phyloP scores from a whole-genome alignment of 352 stramenopile genomes.

The Phytophthora tubulina region DNA sequence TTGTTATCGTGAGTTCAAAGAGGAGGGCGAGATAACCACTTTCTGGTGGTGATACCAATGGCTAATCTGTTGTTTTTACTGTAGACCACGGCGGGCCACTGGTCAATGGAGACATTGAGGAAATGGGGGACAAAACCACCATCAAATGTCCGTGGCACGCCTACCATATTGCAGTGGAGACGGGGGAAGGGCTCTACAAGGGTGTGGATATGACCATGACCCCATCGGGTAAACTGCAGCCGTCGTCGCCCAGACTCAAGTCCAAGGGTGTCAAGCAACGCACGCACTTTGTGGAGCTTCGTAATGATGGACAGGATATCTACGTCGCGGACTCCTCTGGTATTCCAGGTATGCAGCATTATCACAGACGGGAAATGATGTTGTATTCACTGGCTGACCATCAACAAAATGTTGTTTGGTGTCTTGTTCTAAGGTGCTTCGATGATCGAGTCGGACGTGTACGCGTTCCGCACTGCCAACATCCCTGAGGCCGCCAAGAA shows the following conservation, averaged over 20 bases:
- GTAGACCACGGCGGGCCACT: slow-evolving; percentile 85
- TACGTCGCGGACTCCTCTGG: slow-evolving; percentile 82
- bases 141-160: slow-evolving; percentile 90
- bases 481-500: slow-evolving; percentile 56
- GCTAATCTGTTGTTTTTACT: slow-evolving; percentile 3
- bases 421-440: slow-evolving; percentile 28
- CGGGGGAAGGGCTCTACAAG: slow-evolving; percentile 88
- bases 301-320: slow-evolving; percentile 68
- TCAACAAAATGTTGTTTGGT: slow-evolving; percentile 13
- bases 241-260: slow-evolving; percentile 69
- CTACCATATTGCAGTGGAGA: slow-evolving; percentile 86
- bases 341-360: slow-evolving; percentile 51
- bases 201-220: slow-evolving; percentile 79
- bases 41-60: slow-evolving; percentile 32
- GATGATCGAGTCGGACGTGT: slow-evolving; percentile 74
- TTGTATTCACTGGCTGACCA: slow-evolving; percentile 13
- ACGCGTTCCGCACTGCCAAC: slow-evolving; percentile 68
- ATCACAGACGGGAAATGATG: background rate
- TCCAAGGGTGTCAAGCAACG: slow-evolving; percentile 89
- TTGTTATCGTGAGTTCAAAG: slow-evolving; percentile 72
- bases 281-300: slow-evolving; percentile 81
- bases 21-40: too few relatives aligned
- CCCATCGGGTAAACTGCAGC: slow-evolving; percentile 54
- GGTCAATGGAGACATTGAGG: slow-evolving; percentile 85
- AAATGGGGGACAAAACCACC: slow-evolving; percentile 78